Evolutionary conservation across 768 basidiomycete species (phyloP).

Genomic region (Pisolithus albus): DNA sequence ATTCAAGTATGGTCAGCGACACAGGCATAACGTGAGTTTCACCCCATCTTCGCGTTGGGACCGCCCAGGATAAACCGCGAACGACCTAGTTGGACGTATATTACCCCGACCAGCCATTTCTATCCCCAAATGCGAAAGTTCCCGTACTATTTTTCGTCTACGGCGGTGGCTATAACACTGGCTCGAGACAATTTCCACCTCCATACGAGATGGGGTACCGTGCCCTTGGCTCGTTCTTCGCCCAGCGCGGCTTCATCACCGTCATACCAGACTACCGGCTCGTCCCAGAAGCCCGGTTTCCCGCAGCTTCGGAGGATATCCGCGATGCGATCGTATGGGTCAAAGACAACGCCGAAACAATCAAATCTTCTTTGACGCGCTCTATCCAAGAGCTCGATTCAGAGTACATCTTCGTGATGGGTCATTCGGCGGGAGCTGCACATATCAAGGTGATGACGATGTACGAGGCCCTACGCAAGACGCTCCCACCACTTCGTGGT

Average conservation of each 20-base stretch:
- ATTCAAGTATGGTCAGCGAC: conserved; percentile 45
- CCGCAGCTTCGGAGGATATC: conserved; percentile 48
- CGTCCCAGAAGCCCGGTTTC: conserved; percentile 50
- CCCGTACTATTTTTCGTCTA: conserved; percentile 61
- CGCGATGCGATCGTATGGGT: conserved; percentile 56
- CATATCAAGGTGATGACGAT: conserved; percentile 42
- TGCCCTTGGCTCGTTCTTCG: conserved; percentile 57
- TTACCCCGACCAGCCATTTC: conserved; percentile 37
- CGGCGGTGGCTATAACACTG: conserved; percentile 56
- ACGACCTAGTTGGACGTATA: conserved; percentile 55
- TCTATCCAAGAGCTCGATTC: conserved; percentile 30
- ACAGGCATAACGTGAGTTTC: conserved; percentile 33
- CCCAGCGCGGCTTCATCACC: conserved; percentile 51
- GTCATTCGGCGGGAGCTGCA: conserved; percentile 57
- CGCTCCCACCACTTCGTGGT: conserved; percentile 32
- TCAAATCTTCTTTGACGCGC: conserved; percentile 6
- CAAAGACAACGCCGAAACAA: conserved; percentile 27
- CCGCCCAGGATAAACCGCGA: neutral
- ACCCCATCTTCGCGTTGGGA: neutral
- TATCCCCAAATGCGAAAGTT: conserved; percentile 24
- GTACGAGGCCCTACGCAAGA: conserved; percentile 31
- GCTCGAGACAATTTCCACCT: conserved; percentile 40
- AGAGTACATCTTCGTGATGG: conserved; percentile 41
- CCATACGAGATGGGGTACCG: conserved; percentile 47
- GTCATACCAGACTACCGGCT: conserved; percentile 67